phyloP scores from a whole-genome alignment of 768 basidiomycete genomes.

The Rickenella mellea region DNA sequence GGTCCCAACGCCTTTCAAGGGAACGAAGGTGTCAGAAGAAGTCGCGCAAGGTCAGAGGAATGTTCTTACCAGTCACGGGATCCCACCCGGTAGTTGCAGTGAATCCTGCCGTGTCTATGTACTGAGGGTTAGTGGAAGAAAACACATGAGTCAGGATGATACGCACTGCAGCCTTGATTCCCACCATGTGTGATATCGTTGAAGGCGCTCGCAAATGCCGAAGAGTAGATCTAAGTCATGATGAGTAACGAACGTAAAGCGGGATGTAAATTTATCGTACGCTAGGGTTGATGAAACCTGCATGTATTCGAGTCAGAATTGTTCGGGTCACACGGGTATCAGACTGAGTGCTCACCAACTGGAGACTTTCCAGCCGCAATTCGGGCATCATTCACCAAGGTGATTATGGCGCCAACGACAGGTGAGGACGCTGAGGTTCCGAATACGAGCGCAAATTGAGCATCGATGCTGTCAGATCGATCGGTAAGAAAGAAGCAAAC shows the following conservation, averaged over 20 bases:
- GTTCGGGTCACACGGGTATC: too few species aligned
- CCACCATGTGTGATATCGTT: slow-evolving; percentile 32
- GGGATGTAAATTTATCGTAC: slow-evolving; percentile 7
- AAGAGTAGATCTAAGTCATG: slow-evolving; percentile 27
- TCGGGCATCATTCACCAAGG: slow-evolving; percentile 23
- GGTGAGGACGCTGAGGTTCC: slow-evolving; percentile 22
- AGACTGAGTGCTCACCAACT: slow-evolving; percentile 7
- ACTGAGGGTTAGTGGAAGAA: slow-evolving; percentile 14
- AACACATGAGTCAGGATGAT: neutral
- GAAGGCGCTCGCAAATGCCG: slow-evolving; percentile 22
- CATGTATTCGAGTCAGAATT: neutral
- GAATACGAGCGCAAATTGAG: slow-evolving; percentile 23
- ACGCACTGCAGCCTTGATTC: slow-evolving; percentile 30
- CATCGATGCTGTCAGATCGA: slow-evolving; percentile 18
- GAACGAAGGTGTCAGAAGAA: neutral
- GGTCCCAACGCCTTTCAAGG: slow-evolving; percentile 15
- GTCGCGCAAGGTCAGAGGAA: neutral
- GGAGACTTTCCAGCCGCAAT: slow-evolving; percentile 18
- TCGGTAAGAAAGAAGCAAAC: neutral
- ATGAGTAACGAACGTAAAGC: neutral
- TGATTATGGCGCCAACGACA: slow-evolving; percentile 18
- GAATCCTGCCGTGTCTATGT: slow-evolving; percentile 18
- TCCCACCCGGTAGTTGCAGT: slow-evolving; percentile 31
- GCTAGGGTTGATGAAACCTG: slow-evolving; percentile 22
- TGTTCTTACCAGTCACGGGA: slow-evolving; percentile 30